phyloP scores from a whole-genome alignment of 108 stramenopile species.

The Nitzschia sp. region DNA sequence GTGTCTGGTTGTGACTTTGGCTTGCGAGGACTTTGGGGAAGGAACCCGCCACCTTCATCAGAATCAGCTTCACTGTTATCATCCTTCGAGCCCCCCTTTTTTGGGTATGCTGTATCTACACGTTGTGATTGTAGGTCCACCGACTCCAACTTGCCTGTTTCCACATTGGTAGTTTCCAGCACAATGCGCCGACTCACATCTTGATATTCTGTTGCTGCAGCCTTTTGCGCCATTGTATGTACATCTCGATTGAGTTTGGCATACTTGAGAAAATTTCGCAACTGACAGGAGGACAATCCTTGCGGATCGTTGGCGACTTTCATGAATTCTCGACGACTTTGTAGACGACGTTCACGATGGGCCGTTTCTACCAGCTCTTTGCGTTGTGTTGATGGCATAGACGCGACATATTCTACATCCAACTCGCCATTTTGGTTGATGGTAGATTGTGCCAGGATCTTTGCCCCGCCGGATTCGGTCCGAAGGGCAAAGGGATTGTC shows the following conservation, averaged over 20 bases:
- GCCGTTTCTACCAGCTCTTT: slow-evolving; percentile 79
- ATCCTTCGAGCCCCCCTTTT: background rate
- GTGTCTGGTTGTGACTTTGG: too few relatives aligned
- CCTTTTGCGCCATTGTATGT: slow-evolving; percentile 41
- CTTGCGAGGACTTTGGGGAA: too few relatives aligned
- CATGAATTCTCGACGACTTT: slow-evolving; percentile 88
- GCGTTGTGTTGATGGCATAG: slow-evolving; percentile 70
- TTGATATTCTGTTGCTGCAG: slow-evolving; percentile 28
- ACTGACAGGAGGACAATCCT: slow-evolving; percentile 83
- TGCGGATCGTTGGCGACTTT: slow-evolving; percentile 87
- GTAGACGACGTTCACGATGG: slow-evolving; percentile 72
- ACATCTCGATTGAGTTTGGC: slow-evolving; percentile 63
- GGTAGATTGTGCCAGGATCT: background rate
- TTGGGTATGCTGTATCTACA: background rate
- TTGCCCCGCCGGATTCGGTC: too few relatives aligned
- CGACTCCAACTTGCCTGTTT: background rate
- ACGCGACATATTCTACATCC: slow-evolving; percentile 56
- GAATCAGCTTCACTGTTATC: slow-evolving; percentile 6
- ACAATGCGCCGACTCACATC: slow-evolving; percentile 42
- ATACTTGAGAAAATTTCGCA: slow-evolving; percentile 86
- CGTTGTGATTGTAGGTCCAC: background rate
- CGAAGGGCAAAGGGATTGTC: background rate
- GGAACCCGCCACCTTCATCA: background rate
- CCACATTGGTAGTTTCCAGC: slow-evolving; percentile 14
- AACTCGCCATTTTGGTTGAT: slow-evolving; percentile 3